Conservation (phyloP, 352 stramenopile genomes). For the Plasmopara viticola region DNA sequence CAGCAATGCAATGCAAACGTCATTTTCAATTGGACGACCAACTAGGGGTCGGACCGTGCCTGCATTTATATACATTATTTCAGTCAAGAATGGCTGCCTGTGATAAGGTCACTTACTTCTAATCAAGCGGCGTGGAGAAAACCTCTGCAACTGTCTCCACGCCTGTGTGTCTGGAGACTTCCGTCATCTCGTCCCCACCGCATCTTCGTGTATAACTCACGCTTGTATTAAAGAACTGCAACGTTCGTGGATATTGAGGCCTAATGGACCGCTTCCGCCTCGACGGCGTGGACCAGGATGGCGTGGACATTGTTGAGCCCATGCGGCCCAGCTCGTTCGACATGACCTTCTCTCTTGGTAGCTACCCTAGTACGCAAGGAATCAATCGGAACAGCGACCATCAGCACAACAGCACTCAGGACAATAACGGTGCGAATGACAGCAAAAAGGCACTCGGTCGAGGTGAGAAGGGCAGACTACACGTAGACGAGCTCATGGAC, state of each 20-base stretch:
- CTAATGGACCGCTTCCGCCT: conserved; percentile 79
- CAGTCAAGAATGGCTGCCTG: conserved; percentile 20
- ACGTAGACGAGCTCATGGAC: conserved; percentile 34
- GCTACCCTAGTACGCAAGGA: conserved; percentile 27
- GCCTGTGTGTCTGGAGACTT: conserved; percentile 10
- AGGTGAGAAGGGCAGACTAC: conserved; percentile 43
- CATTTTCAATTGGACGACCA: conserved; percentile 19
- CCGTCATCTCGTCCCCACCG: neutral
- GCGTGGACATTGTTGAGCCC: conserved; percentile 74
- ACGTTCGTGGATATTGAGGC: neutral
- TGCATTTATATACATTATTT: conserved; percentile 13
- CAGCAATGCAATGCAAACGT: neutral
- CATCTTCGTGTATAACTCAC: neutral
- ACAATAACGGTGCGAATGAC: conserved; percentile 20
- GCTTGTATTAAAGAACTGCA: neutral
- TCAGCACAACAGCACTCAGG: conserved; percentile 20
- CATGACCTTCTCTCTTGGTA: conserved; percentile 78
- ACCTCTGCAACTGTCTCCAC: conserved; percentile 5
- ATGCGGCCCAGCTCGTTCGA: conserved; percentile 85
- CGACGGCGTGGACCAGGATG: conserved; percentile 69
- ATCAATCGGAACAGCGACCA: conserved; percentile 25
- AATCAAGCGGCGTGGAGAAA: conserved; percentile 11
- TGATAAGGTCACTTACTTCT: conserved; percentile 16
- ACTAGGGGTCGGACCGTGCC: conserved; percentile 24
- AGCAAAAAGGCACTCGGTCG: conserved; percentile 9